A percentile compares a stretch with the other conserved stretches of the same genome.
Evolutionary conservation across 768 basidiomycete species (phyloP).

Genomic region (Boletellus emodensis): DNA sequence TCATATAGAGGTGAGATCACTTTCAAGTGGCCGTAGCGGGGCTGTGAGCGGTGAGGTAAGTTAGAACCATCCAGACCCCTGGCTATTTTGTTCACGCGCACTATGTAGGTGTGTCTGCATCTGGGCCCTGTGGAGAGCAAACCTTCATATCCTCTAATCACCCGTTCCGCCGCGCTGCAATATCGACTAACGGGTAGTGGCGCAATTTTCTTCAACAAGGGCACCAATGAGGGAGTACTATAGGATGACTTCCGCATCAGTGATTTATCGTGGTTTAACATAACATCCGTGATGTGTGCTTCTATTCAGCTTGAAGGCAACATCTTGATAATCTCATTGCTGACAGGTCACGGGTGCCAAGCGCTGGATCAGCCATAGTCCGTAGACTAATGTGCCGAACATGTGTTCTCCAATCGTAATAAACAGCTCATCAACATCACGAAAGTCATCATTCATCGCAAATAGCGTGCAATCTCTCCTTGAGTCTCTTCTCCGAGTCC

Average conservation of each 20-base stretch:
- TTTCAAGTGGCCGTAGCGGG: conserved; percentile 73
- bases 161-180: conserved; percentile 57
- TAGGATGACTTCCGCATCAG: conserved; percentile 22
- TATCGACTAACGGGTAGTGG: conserved; percentile 67
- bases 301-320: no score
- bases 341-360: not conserved
- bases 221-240: conserved; percentile 63
- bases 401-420: not conserved
- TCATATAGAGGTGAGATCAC: conserved; percentile 67
- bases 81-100: not conserved
- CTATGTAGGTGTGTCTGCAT: conserved; percentile 58
- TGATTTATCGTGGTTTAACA: not conserved
- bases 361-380: not conserved
- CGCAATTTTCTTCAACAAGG: conserved; percentile 67
- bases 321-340: no score
- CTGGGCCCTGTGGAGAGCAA: conserved; percentile 41
- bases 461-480: conserved; percentile 36
- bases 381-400: no score
- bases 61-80: not conserved
- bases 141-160: conserved; percentile 37
- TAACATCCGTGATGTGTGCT: no score
- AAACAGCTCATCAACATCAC: not conserved
- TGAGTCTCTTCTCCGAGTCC: conserved; percentile 36
- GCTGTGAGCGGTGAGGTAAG: conserved; percentile 73
- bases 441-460: conserved; percentile 25